Evolutionary conservation across 2,329 filamentous ascomycete species (phyloP), one percentile per base, ranked within the genome.

Genomic region (Rhinocladiella similis): DNA sequence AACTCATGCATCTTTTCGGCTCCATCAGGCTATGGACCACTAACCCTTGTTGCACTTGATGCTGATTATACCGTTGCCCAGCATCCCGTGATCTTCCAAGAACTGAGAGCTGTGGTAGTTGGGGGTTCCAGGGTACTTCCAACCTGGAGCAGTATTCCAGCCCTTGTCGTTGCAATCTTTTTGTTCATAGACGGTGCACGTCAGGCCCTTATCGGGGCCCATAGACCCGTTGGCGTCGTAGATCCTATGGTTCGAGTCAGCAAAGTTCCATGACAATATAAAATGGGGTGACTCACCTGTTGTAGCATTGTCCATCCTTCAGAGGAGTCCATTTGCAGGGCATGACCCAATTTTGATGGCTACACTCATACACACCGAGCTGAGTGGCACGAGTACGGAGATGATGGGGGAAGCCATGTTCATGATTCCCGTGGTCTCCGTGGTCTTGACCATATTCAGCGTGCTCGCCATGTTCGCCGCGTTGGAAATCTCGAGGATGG

Each of bases 181-280:
- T 18, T 22, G 19, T 42, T 61, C 55, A 27, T 61, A 61, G n/a
- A 61, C 27, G 5, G 51, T 53, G 36, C 59, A 61, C 13, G 33
- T 47, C 13, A 61, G 36, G 16, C 54, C 59, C 27, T 58, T 55
- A 39, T 61, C 59, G 9, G 59, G 59, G 9, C 51, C 55, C 54
- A 61, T 58, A n/a, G 55, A 61, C 19, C 59, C 59, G 2, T 39
- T 9, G 14, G 5, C 3, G 13, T 46, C 51, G 19, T 61, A 61
- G 5, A 41, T 33, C 25, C 47, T 54, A n/a, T 47, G 7, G 5
- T n/a, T 43, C 7, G 45, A 7, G 43, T 57, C 29, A 57, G 54
- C 19, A 48, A 7, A 29, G n/a, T 16, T 20, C 16, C 41, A 16
- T 22, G 19, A 51, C 14, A 25, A 3, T 5, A 43, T 13, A 18